Evolutionary conservation across 1,139 yeast genomes (phyloP).

Genomic region (Ogataea hybrid): DNA sequence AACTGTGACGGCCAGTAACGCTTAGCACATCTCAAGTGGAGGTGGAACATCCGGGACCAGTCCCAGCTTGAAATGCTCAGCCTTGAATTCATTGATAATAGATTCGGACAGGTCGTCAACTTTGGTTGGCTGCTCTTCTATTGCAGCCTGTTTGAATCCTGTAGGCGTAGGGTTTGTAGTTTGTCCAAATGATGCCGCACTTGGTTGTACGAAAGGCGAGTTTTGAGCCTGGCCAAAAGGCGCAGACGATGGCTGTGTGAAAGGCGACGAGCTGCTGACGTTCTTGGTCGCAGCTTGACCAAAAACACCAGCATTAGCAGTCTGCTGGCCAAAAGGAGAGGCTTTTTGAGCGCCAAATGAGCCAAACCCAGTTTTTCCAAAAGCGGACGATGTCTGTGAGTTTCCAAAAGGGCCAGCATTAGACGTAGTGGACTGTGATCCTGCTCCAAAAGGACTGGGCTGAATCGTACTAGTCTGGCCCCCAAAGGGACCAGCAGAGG

Average conservation of each 20-base stretch:
- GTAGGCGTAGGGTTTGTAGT: background rate
- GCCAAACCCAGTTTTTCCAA: constrained; percentile 10
- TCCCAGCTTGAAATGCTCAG: constrained; percentile 58
- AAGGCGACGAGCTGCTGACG: background rate
- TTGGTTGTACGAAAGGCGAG: constrained; percentile 9
- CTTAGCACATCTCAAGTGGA: constrained; percentile 49
- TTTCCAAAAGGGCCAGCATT: constrained; percentile 4
- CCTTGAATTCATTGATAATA: constrained; percentile 50
- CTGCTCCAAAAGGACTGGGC: constrained; percentile 8
- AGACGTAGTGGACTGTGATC: background rate
- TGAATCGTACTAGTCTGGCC: background rate
- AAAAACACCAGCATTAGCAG: background rate
- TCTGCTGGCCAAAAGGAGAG: background rate
- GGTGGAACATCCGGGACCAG: constrained; percentile 80
- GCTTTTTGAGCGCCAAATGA: background rate
- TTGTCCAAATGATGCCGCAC: background rate
- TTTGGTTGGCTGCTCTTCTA: constrained; percentile 34
- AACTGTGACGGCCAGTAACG: constrained; percentile 14
- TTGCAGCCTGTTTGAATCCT: constrained; percentile 16
- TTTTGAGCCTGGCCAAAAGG: constrained; percentile 1
- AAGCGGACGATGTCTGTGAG: constrained; percentile 6
- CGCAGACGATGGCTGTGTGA: background rate
- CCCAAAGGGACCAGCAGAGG: background rate
- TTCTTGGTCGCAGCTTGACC: background rate
- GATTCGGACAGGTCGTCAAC: constrained; percentile 41